Evolutionary conservation across 148 eudicot genomes (phyloP), one percentile per base, ranked within the genome.

Genomic region (Amaranthus hypochondriacus): DNA sequence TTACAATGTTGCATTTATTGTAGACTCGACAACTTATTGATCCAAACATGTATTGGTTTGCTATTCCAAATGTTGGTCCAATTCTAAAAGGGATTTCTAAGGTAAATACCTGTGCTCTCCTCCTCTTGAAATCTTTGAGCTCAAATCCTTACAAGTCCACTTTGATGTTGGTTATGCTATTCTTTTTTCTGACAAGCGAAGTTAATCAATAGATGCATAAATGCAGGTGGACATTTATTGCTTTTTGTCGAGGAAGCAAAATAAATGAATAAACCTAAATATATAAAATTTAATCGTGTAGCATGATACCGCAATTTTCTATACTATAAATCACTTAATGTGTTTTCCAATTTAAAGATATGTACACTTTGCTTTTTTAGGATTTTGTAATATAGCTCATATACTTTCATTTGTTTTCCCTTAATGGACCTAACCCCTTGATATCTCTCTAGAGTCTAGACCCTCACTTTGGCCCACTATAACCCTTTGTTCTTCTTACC

Each of bases 11-110:
- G 0, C 7, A n/a, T 58, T 58, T 4, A 49, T 80, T 78, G 72
- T 73, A 95, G 99, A 90, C 89, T 62, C 97, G 99, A 18, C 97
- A 95, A 82, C 97, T 95, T 75, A 84, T 95, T 69, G 99, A 92
- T 83, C 88, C 89, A 70, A 76, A 81, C 79, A 83, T 90, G 87
- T 95, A 95, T 77, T 95, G 99, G 99, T 88, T 95, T 84, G 85
- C 97, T 39, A 92, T 95, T 76, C 99, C 99, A 66, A 88, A 83
- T 78, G 79, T 90, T 56, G 94, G 99, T 53, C 89, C 90, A 48
- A 76, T 95, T 70, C 96, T 95, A 78, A 95, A 95, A 82, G 92
- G 94, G 62, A 88, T 95, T 55, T 80, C 94, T 54, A 97, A 95
- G 94, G 99, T 95, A 85, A 63, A 61, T 77, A 49, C 50, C 48